Percentiles rank a stretch among this genome's conserved stretches.
phyloP scores from a whole-genome alignment of 495 filamentous ascomycete genomes.

The Thermothielavioides terrestris region DNA sequence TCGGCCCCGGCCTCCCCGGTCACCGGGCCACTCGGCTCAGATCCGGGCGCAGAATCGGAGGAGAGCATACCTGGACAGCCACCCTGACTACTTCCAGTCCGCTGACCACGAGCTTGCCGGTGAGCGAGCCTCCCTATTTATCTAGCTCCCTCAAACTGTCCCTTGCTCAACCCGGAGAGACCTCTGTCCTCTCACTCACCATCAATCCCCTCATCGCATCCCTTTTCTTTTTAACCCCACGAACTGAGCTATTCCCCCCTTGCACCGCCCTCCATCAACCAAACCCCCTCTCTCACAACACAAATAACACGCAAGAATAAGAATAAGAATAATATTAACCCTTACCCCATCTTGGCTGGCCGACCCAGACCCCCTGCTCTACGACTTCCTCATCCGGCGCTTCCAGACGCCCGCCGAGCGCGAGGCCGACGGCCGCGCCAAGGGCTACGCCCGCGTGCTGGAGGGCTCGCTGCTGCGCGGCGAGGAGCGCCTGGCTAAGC shows the following conservation, averaged over 20 bases:
- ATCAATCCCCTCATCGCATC: neutral
- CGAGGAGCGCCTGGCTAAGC: slow-evolving; percentile 60
- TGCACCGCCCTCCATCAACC: neutral
- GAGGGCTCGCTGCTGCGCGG: slow-evolving; percentile 63
- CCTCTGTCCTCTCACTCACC: neutral
- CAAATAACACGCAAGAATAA: too few species aligned
- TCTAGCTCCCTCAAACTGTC: too few species aligned
- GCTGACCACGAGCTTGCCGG: slow-evolving; percentile 39
- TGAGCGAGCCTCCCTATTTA: slow-evolving; percentile 12
- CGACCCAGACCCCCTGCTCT: slow-evolving; percentile 73
- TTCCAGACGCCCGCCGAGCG: slow-evolving; percentile 68
- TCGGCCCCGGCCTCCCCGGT: slow-evolving; percentile 30
- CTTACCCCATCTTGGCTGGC: too few species aligned
- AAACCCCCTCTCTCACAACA: slow-evolving; percentile 1
- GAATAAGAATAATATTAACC: too few species aligned
- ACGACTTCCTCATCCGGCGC: slow-evolving; percentile 69
- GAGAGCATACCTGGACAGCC: slow-evolving; percentile 33
- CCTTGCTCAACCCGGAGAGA: neutral
- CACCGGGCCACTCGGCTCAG: slow-evolving; percentile 23
- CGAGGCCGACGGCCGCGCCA: slow-evolving; percentile 58
- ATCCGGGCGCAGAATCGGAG: slow-evolving; percentile 37
- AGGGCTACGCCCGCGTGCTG: slow-evolving; percentile 65
- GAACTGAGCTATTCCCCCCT: neutral
- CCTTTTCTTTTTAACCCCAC: neutral
- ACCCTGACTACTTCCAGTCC: slow-evolving; percentile 33